Evolutionary conservation across 257 asterid species (phyloP), one percentile per base, ranked within the genome.

Genomic region (Rubia yunnanensis): DNA sequence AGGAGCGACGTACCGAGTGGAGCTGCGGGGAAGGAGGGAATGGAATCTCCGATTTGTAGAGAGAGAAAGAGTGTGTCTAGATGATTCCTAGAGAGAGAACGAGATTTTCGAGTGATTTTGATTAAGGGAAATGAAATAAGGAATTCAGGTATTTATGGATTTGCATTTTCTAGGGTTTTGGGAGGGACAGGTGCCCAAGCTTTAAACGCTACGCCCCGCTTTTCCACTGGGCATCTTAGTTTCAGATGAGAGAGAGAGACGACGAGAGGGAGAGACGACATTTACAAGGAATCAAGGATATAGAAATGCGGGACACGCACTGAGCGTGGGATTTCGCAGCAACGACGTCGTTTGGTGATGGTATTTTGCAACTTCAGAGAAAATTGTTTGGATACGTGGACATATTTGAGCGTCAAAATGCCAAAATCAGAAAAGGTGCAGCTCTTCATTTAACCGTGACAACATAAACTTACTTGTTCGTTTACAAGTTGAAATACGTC

Each of bases 1-100:
- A 18, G 1, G 48, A 10, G 13, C 48, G 26, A 46, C 64, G 64
- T 67, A 78, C 82, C 79, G 79, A 71, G 50, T 67, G 70, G 71
- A 65, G 72, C 73, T 30, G 64, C 64, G 70, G 48, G 35, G 74
- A 64, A 63, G 79, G 46, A 61, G 74, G 39, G 74, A 57, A 78
- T 70, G 74, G 72, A 78, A 71, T 74, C 72, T 77, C 71, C 49
- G 66, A 63, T 13, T 15, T 23, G 2, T 56, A 57, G 63, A 57
- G 61, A 56, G 61, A 56, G 8, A 27, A 3, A 3, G 13, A 5
- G 11, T 0, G 39, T 14, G 54, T 20, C 2, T 1, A 17, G 64
- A 55, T 18, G 57, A 3, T 11, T 56, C 11, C 9, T 60, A 39
- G 70, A 11, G 70, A 66, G 70, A 50, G 8, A 64, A 36, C 14